Evolutionary conservation across 768 basidiomycete genomes (phyloP), one percentile per base, ranked within the genome.

Genomic region (Lactarius quietus): DNA sequence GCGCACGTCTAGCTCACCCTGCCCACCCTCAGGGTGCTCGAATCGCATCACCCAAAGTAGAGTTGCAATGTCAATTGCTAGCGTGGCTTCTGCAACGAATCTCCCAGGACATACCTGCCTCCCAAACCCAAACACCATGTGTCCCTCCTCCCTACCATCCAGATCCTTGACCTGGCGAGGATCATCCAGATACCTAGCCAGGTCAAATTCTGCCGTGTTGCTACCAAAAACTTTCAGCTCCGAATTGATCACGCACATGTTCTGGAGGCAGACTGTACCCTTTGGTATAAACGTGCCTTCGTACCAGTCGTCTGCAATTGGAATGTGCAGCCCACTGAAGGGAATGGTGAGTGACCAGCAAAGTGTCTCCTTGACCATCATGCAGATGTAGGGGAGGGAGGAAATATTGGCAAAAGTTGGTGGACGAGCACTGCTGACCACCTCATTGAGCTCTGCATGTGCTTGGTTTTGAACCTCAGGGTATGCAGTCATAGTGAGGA

Each of bases 261-360:
- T 45, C 43, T 20, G n/a, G 10, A 45, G 20, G 14, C 43, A 45
- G n/a, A 45, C n/a, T n/a, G 43, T 45, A n/a, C 43, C 43, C 43
- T 45, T 45, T 20, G 43, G 43, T 3, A 45, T 45, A n/a, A 45
- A 45, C 43, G 4, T 10, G 8, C 43, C 43, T 10, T 45, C 43
- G 43, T 45, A 67, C 38, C n/a, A 45, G 52, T 31, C 52, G 31
- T 31, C 66, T 2, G 45, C 53, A 6, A 41, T 52, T 2, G 57
- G 23, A 26, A 51, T 18, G n/a, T 61, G 43, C 15, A 28, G 61
- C 36, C 61, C 17, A 65, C 73, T 72, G 5, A 75, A 20, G 1
- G 74, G 73, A 8, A 56, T 57, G 10, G 72, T n/a, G n/a, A n/a
- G 61, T 59, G 67, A 61, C 73, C 71, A 74, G 15, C 75, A 8